Conservation (phyloP, 2,329 filamentous ascomycete species). For the Paracoccidioides brasiliensis region DNA sequence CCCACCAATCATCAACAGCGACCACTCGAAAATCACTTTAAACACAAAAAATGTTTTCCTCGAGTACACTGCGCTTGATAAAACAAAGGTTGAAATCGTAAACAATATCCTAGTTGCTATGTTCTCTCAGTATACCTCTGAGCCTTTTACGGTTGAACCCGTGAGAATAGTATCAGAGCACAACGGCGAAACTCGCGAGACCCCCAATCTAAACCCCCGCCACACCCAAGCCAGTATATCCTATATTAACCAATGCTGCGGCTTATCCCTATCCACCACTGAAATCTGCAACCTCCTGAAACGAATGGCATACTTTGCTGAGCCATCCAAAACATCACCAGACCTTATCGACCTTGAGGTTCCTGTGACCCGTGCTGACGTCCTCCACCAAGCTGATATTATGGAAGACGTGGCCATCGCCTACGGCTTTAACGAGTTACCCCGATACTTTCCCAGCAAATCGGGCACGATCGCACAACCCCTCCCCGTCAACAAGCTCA, state of each 20-base stretch:
- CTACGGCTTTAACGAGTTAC: constrained; percentile 94
- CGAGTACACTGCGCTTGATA: constrained; percentile 90
- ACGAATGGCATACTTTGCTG: constrained; percentile 80
- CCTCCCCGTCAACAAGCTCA: constrained; percentile 83
- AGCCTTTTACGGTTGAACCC: constrained; percentile 86
- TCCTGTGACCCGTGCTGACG: constrained; percentile 81
- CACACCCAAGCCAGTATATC: constrained; percentile 70
- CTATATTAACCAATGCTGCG: constrained; percentile 89
- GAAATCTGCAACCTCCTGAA: constrained; percentile 66
- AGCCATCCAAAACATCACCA: constrained; percentile 54
- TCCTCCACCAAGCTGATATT: constrained; percentile 91
- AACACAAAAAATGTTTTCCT: constrained; percentile 91
- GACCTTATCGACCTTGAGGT: constrained; percentile 70
- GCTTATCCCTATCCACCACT: constrained; percentile 59
- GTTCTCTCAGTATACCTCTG: constrained; percentile 84
- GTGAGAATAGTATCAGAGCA: constrained; percentile 86
- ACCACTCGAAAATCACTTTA: constrained; percentile 90
- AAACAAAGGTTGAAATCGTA: constrained; percentile 91
- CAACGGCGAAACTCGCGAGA: constrained; percentile 69
- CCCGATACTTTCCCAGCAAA: constrained; percentile 73
- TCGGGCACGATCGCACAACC: constrained; percentile 77
- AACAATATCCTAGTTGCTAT: constrained; percentile 92
- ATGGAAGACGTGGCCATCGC: constrained; percentile 98
- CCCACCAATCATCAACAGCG: constrained; percentile 93
- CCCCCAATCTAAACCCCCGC: constrained; percentile 67